Percentiles rank a stretch among this genome's conserved stretches.
phyloP scores from a whole-genome alignment of 2,329 filamentous ascomycete species.

The Colletotrichum salicis region DNA sequence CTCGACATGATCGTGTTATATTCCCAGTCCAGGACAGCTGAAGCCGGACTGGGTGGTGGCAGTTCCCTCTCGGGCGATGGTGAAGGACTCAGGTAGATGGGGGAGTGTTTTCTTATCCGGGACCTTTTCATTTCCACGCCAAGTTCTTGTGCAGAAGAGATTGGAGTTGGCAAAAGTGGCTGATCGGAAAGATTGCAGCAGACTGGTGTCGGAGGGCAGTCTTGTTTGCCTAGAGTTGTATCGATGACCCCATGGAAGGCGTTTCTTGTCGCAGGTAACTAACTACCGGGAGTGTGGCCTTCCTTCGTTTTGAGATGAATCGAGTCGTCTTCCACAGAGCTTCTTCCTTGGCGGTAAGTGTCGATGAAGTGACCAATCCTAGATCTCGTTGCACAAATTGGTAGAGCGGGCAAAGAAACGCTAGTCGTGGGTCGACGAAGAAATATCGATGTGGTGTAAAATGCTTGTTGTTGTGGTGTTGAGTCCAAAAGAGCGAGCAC shows the following conservation, averaged over 20 bases:
- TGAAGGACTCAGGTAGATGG: conserved; percentile 54
- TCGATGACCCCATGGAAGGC: conserved; percentile 14
- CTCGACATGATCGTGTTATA: conserved; percentile 55
- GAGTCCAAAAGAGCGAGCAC: neutral
- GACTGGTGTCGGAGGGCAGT: neutral
- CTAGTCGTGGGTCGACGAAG: neutral
- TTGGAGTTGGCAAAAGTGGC: conserved; percentile 8
- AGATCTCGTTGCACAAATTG: neutral
- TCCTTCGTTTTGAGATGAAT: neutral
- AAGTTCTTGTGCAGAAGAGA: neutral
- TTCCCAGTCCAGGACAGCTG: conserved; percentile 57
- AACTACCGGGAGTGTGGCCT: neutral
- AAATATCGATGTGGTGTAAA: neutral
- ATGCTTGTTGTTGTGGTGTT: neutral
- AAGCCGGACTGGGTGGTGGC: conserved; percentile 54
- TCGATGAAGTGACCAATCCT: neutral
- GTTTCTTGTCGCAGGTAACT: neutral
- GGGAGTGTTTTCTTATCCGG: conserved; percentile 56
- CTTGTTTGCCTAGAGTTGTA: conserved; percentile 12
- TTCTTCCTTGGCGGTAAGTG: neutral
- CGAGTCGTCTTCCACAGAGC: neutral
- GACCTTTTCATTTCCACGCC: conserved; percentile 56
- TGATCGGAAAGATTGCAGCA: neutral
- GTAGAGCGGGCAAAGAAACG: neutral
- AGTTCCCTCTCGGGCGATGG: conserved; percentile 52